These are phyloP conservation scores for Elongisporangium anandrum DNA, from an alignment of 352 stramenopile genomes.

Conservation along the genomic window DNA sequence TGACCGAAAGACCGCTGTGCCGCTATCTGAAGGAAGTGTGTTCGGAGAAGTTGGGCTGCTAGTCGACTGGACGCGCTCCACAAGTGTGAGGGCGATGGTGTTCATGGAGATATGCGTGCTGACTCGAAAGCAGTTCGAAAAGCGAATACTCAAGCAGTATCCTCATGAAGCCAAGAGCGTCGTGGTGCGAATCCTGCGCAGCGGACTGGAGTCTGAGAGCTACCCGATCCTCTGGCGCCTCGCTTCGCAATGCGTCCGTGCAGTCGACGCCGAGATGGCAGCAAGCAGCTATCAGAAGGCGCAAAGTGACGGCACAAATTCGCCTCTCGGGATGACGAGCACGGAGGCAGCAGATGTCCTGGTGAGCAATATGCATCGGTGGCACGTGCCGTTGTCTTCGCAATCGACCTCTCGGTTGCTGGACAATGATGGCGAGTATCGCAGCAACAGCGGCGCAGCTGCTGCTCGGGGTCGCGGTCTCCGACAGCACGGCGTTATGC, in stretches of 20 bases:
- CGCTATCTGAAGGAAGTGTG: slow-evolving; percentile 8
- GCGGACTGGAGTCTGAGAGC: slow-evolving; percentile 15
- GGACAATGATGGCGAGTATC: neutral
- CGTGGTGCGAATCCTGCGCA: slow-evolving; percentile 12
- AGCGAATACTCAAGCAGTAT: slow-evolving; percentile 14
- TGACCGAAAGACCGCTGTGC: neutral
- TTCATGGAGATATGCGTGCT: slow-evolving; percentile 21
- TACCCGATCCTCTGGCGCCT: slow-evolving; percentile 14
- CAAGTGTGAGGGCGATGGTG: slow-evolving; percentile 15
- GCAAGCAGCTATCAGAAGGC: neutral
- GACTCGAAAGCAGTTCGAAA: slow-evolving; percentile 5
- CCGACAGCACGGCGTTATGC: neutral
- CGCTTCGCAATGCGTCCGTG: neutral
- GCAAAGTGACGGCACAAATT: neutral
- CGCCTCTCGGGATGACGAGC: neutral
- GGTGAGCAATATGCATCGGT: slow-evolving; percentile 1
- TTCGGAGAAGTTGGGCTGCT: slow-evolving; percentile 18
- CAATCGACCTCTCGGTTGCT: neutral
- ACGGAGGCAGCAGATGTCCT: slow-evolving; percentile 6
- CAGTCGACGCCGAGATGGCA: neutral
- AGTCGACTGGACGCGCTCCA: slow-evolving; percentile 15
- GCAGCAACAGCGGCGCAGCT: neutral
- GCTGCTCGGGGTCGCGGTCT: neutral
- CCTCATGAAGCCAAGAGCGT: slow-evolving; percentile 13
- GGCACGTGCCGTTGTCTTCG: neutral